Evolutionary conservation across 805 yeast species (phyloP), one percentile per base, ranked within the genome.

Genomic region (Cephaloascus albidus): DNA sequence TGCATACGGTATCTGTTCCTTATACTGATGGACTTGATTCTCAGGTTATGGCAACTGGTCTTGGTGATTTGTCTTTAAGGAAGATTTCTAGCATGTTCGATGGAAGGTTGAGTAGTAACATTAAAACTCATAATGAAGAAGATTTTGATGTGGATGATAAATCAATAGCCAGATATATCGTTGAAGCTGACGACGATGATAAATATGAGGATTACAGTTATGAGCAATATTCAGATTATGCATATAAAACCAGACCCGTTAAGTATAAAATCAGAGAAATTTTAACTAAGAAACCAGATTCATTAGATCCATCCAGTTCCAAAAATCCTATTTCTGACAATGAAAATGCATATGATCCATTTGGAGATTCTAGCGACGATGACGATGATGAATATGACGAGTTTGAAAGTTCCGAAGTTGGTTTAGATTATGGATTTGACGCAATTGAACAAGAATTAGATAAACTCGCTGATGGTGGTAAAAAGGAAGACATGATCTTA

Each of bases 371-470:
- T 23, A n/a, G n/a, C n/a, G n/a, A n/a, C n/a, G n/a, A n/a, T n/a
- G n/a, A n/a, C n/a, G 28, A 23, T 23, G 28, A 23, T 23, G 28
- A 23, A 23, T 6, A 23, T 23, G 28, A 23, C 12, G 28, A 23
- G 12, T 23, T 23, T 23, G 28, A 23, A 23, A 23, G 28, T 23
- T 6, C 28, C 6, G 45, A 44, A 14, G 44, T 41, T n/a, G 48
- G 55, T 20, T 43, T 62, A 37, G 66, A 64, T 46, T 54, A 59
- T 43, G 68, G 68, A 4, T 47, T 55, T n/a, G 61, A 58, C 6
- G 60, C 62, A 38, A 65, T 65, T 35, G 68, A 65, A 38, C 41
- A 45, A 23, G 68, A 62, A 45, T 54, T 65, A 38, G 46, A 61
- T 19, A 57, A 49, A 35, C 54, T 64, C 38, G 52, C 48, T 16